Evolutionary conservation across 371 early-diverging fungal genomes (phyloP), one percentile per base, ranked within the genome.

Genomic region (Rhizopus microsporus): DNA sequence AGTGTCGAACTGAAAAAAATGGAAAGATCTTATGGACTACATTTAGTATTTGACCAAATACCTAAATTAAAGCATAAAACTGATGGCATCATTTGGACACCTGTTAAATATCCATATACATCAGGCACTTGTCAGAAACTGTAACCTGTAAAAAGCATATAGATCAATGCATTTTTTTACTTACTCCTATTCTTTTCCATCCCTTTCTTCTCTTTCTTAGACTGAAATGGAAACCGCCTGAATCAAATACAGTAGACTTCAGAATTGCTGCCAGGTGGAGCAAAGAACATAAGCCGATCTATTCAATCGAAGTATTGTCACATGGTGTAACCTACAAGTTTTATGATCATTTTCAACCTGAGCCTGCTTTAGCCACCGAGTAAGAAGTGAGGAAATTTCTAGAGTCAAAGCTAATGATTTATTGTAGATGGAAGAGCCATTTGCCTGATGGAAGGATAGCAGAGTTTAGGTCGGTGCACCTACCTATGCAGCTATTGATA

Each of bases 181-280:
- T 35, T 30, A 23, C 23, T 23, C 23, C 23, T 23, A 23, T 23
- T 23, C 23, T 23, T 23, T 23, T 23, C 23, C 23, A 23, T 23
- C 23, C 23, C 23, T 23, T 23, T 23, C 2, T 23, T 23, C 23
- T 39, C 8, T 23, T 32, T 53, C 13, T 4, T 75, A 91, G 92
- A 60, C 68, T 95, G 10, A 95, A 95, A 67, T 97, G 97, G 97
- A 95, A 95, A 68, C 93, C 95, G 23, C 82, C 89, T 3, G 86
- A 90, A 9, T 78, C 88, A 44, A 92, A 89, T 61, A 90, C 94
- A 3, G 90, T 91, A 10, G 93, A 95, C 70, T 95, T 96, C 62
- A 77, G 79, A 51, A 81, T 89, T 39, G 68, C 78, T 29, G 83
- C 83, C 6, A 71, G 66, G 3, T 72, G 71, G 66, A 86, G 80